Evolutionary conservation across 371 early-diverging fungal species (phyloP).

Genomic region (Apophysomyces sp.): DNA sequence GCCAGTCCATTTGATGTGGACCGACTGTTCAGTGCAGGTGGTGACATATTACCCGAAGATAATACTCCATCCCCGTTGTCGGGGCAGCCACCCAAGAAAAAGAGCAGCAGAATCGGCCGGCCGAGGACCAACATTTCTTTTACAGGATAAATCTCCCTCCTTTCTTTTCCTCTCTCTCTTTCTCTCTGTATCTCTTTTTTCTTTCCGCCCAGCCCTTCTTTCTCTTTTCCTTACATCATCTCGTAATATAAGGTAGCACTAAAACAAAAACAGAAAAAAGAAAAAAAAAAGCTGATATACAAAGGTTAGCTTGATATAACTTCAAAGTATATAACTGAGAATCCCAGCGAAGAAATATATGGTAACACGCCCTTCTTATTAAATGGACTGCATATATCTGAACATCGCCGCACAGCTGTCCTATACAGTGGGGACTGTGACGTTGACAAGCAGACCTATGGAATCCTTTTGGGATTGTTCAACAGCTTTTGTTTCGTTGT

Average conservation of each 20-base stretch:
- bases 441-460: too few species aligned
- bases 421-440: too few species aligned
- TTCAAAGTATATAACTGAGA: too few species aligned
- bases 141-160: slow-evolving; percentile 15
- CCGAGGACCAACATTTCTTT: slow-evolving; percentile 48
- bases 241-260: background rate
- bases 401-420: too few species aligned
- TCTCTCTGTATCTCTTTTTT: background rate
- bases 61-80: slow-evolving; percentile 13
- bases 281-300: too few species aligned
- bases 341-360: too few species aligned
- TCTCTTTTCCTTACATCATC: background rate
- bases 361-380: too few species aligned
- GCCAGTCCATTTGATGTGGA: slow-evolving; percentile 31
- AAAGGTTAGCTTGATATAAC: too few species aligned
- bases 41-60: slow-evolving; percentile 32
- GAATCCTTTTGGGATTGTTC: too few species aligned
- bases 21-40: slow-evolving; percentile 39
- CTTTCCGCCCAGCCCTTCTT: background rate
- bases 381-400: too few species aligned
- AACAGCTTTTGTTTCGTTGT: too few species aligned
- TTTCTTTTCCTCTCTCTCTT: background rate
- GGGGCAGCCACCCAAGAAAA: slow-evolving; percentile 23
- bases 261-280: too few species aligned
- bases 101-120: slow-evolving; percentile 38